Conservation (phyloP, 371 early-diverging fungal genomes). For the Mortierella polycephala region DNA sequence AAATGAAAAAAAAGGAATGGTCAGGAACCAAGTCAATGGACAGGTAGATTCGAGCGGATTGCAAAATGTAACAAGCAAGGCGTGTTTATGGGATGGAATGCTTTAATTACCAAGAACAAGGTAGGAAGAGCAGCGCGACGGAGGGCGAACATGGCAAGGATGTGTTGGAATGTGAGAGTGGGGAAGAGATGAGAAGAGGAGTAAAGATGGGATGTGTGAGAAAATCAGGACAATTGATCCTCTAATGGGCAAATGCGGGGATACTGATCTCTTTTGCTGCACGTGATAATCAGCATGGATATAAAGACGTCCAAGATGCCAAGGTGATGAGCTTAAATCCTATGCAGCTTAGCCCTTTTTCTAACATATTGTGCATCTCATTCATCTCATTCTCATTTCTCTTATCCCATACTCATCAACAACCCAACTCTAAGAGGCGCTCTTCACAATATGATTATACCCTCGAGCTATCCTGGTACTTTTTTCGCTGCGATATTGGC, state of each 20-base stretch:
- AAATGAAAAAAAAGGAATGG: neutral
- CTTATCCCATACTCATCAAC: neutral
- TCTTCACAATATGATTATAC: constrained; percentile 44
- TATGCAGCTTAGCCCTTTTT: neutral
- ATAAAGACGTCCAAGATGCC: no score
- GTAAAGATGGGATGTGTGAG: no score
- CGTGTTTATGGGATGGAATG: neutral
- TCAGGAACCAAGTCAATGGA: no score
- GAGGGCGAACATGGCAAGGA: constrained; percentile 36
- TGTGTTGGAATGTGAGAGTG: no score
- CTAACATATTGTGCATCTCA: neutral
- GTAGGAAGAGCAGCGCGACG: constrained; percentile 49
- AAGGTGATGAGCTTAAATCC: no score
- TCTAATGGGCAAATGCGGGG: no score
- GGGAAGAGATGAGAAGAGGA: no score
- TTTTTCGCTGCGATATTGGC: no score
- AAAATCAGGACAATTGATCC: neutral
- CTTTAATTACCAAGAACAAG: constrained; percentile 34
- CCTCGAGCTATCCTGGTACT: constrained; percentile 62
- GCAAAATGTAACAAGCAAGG: no score
- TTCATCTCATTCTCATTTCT: neutral
- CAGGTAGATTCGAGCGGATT: neutral
- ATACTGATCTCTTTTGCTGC: no score
- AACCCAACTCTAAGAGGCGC: no score
- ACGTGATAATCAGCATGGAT: no score